Base-by-base conservation (phyloP, 371 early-diverging fungal species). In the Neoconidiobolus thromboides region DNA sequence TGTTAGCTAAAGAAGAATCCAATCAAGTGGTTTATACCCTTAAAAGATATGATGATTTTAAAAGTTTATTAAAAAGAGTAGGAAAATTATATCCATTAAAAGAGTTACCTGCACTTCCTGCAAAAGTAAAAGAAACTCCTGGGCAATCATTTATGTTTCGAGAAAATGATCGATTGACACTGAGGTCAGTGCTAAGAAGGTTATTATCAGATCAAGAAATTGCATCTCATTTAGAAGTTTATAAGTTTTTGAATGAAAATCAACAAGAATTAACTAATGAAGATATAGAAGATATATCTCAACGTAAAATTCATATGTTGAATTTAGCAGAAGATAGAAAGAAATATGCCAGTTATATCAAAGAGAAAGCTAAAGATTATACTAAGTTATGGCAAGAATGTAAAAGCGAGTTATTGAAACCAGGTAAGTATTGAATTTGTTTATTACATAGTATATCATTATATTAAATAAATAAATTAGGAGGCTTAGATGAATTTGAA, bases 131-230 rank as follows among this genome's bases (percentile, higher is more conserved):
- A 7, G 37, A 61, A 40, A 26, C 43, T 10, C 39, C 42, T 38
- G 43, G 12, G 4, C 43, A 64, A 3, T 48, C 40, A 9, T 43
- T 55, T 3, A 53, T 69, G 0, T 63, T 67, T 26, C 70, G 76
- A 1, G 81, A 81, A 62, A 74, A 73, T 62, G 79, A 81, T 63
- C 73, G 83, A 0, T 55, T 79, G 59, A 63, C 69, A 46, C 67
- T 79, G 14, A 69, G 78, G 7, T 68, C 74, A 0, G 76, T 71
- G 43, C 57, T 80, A 1, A 76, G 73, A 44, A 73, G 69, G 14
- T 66, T 75, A 0, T 60, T 79, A 3, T 67, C 67, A 57, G 63
- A 65, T 4, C 70, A 71, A 2, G 68, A 71, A 43, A 61, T 80
- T 2, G 68, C 69, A 5, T 55, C 61, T 12, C 69, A 72, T n/a